These are phyloP conservation scores for Hypomyces rosellus DNA, from an alignment of 2,329 filamentous ascomycete species.

Conservation along the genomic window DNA sequence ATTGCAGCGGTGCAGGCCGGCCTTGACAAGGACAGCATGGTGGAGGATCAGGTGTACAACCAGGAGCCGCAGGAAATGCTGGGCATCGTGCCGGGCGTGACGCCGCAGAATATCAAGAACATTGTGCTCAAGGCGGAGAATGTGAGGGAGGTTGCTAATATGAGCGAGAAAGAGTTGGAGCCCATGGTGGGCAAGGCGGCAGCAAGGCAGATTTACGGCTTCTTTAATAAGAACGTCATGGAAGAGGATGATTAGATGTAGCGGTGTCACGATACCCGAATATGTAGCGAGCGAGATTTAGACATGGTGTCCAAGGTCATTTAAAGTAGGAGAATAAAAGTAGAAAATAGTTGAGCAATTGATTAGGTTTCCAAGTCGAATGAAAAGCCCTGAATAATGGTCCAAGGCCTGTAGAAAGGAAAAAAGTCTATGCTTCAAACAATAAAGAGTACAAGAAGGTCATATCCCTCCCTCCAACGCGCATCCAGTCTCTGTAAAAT, in stretches of 20 bases:
- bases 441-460: no score
- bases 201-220: slow-evolving; percentile 67
- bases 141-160: slow-evolving; percentile 78
- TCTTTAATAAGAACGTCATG: slow-evolving; percentile 66
- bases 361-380: no score
- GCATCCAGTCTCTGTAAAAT: no score
- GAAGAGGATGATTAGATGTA: slow-evolving; percentile 36
- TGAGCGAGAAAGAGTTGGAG: slow-evolving; percentile 66
- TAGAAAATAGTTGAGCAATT: no score
- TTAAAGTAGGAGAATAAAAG: no score
- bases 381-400: no score
- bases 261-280: not conserved
- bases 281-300: no score
- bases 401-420: no score
- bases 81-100: slow-evolving; percentile 75
- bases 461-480: no score
- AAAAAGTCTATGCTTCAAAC: no score
- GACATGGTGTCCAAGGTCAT: no score
- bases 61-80: slow-evolving; percentile 88
- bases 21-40: slow-evolving; percentile 49
- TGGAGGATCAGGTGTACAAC: slow-evolving; percentile 69
- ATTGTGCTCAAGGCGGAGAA: slow-evolving; percentile 69
- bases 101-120: slow-evolving; percentile 66
- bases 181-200: slow-evolving; percentile 71
- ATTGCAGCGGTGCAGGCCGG: slow-evolving; percentile 79